A percentile compares a stretch with the other conserved stretches of the same genome.
These are phyloP conservation scores for Solanum chiquidenum DNA, from an alignment of 257 asterid species.

Conservation along the genomic window DNA sequence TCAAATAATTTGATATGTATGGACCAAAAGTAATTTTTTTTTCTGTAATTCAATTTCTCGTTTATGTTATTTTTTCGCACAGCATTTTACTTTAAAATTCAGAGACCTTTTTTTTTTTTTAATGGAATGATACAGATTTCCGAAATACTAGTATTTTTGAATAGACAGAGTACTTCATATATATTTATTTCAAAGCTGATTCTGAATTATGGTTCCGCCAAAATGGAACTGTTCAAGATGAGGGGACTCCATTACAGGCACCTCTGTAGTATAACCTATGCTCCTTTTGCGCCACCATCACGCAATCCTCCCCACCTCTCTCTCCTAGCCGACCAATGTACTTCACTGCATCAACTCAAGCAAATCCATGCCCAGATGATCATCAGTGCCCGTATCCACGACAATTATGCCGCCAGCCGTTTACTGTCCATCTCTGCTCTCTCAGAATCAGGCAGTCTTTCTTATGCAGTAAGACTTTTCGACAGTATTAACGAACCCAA, in stretches of 20 bases:
- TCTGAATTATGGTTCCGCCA: conserved; percentile 19
- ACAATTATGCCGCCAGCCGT: conserved; percentile 70
- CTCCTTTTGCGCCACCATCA: not conserved
- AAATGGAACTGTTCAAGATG: not conserved
- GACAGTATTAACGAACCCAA: conserved; percentile 26
- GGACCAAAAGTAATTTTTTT: too few relatives aligned
- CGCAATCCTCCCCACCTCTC: conserved; percentile 16
- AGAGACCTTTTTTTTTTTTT: too few relatives aligned
- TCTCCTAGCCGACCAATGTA: conserved; percentile 44
- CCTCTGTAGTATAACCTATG: conserved; percentile 11
- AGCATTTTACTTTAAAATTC: too few relatives aligned
- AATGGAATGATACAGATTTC: too few relatives aligned
- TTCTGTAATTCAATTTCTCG: too few relatives aligned
- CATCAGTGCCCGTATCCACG: conserved; percentile 49
- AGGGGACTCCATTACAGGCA: not conserved
- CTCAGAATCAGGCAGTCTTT: conserved; percentile 43
- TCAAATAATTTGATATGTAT: too few relatives aligned
- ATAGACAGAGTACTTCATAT: too few relatives aligned
- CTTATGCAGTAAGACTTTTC: conserved; percentile 49
- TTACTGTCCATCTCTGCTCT: conserved; percentile 68
- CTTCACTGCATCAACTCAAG: conserved; percentile 49
- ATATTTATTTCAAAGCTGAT: not conserved
- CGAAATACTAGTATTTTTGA: too few relatives aligned
- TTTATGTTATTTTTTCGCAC: too few relatives aligned
- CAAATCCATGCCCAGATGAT: conserved; percentile 81